A percentile compares a stretch with the other conserved stretches of the same genome.
These are phyloP conservation scores for Phaeosphaeria sp. DNA, from an alignment of 2,329 filamentous ascomycete species.

Conservation along the genomic window DNA sequence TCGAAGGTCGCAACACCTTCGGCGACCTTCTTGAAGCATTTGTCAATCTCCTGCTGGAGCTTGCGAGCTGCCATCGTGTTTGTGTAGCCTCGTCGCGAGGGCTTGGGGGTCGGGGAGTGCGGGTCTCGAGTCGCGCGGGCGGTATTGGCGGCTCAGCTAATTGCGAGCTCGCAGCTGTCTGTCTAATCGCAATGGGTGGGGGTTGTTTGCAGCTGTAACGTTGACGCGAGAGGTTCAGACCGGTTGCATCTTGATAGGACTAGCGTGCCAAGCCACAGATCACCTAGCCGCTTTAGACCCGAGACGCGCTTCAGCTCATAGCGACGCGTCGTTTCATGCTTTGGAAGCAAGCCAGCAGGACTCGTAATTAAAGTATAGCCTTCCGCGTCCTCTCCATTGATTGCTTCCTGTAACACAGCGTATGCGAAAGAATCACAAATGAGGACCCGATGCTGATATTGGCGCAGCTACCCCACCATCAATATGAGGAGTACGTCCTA, in stretches of 20 bases:
- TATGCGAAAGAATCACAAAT: neutral
- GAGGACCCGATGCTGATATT: neutral
- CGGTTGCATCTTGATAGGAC: slow-evolving; percentile 25
- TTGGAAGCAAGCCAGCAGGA: neutral
- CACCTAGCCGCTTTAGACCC: neutral
- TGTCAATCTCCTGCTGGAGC: slow-evolving; percentile 96
- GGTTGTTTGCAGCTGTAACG: slow-evolving; percentile 3
- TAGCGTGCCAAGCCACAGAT: slow-evolving; percentile 31
- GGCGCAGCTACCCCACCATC: slow-evolving; percentile 17
- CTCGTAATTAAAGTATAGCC: neutral
- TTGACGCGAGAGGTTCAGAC: slow-evolving; percentile 29
- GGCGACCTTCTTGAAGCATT: slow-evolving; percentile 98
- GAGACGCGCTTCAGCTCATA: neutral
- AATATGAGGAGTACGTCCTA: slow-evolving; percentile 29
- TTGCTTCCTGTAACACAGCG: neutral
- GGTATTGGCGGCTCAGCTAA: slow-evolving; percentile 11
- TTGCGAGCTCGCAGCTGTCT: slow-evolving; percentile 26
- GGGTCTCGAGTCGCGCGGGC: slow-evolving; percentile 19
- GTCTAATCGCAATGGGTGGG: slow-evolving; percentile 20
- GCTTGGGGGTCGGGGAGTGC: slow-evolving; percentile 16
- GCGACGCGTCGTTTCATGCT: neutral
- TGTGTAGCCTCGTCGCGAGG: slow-evolving; percentile 44
- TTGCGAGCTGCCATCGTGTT: slow-evolving; percentile 90
- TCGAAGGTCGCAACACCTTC: slow-evolving; percentile 95
- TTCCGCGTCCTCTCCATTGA: neutral